Conservation (phyloP, 257 asterid genomes). For the Solanum microdontum region DNA sequence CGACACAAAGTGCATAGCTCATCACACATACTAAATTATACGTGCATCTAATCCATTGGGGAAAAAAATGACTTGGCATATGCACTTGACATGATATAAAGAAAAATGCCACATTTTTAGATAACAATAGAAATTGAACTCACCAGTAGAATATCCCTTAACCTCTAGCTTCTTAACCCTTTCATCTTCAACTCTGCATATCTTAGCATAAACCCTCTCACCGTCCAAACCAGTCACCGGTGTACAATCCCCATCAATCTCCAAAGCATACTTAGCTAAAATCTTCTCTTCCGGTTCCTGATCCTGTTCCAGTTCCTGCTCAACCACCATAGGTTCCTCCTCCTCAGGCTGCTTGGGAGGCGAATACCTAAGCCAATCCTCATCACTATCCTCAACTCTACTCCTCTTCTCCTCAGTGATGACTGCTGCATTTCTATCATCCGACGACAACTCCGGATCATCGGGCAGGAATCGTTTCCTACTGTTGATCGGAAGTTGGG, state of each 20-base stretch:
- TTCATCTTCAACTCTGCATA: conserved; percentile 30
- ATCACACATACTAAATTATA: neutral
- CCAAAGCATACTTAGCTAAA: conserved; percentile 59
- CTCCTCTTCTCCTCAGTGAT: conserved; percentile 6
- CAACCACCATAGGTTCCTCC: conserved; percentile 27
- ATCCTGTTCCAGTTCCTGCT: conserved; percentile 17
- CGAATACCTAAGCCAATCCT: conserved; percentile 51
- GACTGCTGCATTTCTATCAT: conserved; percentile 3
- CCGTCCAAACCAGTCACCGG: conserved; percentile 93
- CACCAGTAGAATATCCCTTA: conserved; percentile 36
- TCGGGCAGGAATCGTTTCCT: conserved; percentile 48
- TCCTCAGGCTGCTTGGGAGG: conserved; percentile 33
- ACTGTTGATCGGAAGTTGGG: conserved; percentile 13
- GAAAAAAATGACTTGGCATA: neutral
- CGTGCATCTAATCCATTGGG: neutral
- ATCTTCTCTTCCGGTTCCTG: conserved; percentile 30
- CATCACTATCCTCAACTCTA: conserved; percentile 11
- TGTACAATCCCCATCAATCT: conserved; percentile 77
- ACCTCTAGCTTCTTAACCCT: conserved; percentile 31
- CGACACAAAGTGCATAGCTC: neutral
- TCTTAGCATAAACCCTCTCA: conserved; percentile 87
- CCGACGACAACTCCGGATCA: conserved; percentile 1
- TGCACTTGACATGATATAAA: neutral
- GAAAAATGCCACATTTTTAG: neutral
- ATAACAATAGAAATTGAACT: neutral